These are phyloP conservation scores for Galium porrigens DNA, from an alignment of 305 asterid genomes.

Conservation along the genomic window DNA sequence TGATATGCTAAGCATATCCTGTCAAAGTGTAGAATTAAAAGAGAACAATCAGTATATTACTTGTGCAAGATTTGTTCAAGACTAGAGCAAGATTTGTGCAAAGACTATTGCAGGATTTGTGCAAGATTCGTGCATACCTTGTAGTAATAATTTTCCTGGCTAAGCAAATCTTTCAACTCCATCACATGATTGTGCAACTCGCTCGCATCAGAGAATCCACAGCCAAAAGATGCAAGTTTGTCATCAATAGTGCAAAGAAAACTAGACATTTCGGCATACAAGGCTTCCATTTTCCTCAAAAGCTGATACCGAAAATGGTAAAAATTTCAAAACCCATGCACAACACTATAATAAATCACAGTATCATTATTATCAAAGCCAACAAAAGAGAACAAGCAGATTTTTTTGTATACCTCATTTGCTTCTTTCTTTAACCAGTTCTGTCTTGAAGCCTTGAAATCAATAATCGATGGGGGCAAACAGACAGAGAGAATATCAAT, in stretches of 20 bases:
- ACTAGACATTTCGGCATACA: slow-evolving; percentile 51
- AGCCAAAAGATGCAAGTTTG: slow-evolving; percentile 30
- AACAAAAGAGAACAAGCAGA: slow-evolving; percentile 1
- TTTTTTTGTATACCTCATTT: slow-evolving; percentile 36
- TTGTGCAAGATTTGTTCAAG: slow-evolving; percentile 30
- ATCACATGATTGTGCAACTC: slow-evolving; percentile 37
- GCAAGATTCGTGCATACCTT: slow-evolving; percentile 31
- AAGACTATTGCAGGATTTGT: slow-evolving; percentile 28
- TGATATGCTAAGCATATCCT: slow-evolving; percentile 39
- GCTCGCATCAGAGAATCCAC: slow-evolving; percentile 37
- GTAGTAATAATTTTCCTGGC: slow-evolving; percentile 38
- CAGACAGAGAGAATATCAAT: slow-evolving; percentile 61
- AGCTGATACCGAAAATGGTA: slow-evolving; percentile 29
- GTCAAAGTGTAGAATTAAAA: slow-evolving; percentile 16
- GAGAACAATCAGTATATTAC: not conserved
- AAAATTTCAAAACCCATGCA: slow-evolving; percentile 6
- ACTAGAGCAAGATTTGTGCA: not conserved
- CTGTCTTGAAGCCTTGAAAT: slow-evolving; percentile 50
- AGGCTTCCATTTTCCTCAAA: slow-evolving; percentile 37
- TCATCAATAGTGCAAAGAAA: slow-evolving; percentile 37
- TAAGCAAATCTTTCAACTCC: slow-evolving; percentile 45
- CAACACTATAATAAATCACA: not conserved
- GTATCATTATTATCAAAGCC: not conserved
- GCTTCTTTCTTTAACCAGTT: slow-evolving; percentile 62
- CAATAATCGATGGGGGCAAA: slow-evolving; percentile 73